phyloP scores from a whole-genome alignment of 2,329 filamentous ascomycete genomes.

The Tympanopsis confertula region DNA sequence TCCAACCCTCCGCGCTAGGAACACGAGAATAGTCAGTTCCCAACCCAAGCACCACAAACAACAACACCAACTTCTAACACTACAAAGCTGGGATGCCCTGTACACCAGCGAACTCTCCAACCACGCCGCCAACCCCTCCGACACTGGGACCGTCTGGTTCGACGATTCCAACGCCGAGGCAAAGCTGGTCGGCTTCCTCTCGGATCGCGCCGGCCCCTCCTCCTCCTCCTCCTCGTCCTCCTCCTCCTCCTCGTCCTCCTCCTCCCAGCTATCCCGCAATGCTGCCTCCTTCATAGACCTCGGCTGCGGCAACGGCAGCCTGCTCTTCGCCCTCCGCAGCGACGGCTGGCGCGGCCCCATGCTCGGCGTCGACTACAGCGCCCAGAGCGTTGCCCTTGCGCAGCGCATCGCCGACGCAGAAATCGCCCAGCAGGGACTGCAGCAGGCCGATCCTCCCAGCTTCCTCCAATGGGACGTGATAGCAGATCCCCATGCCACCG shows the following conservation, averaged over 20 bases:
- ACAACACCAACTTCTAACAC: conserved; percentile 1
- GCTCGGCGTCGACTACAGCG: conserved; percentile 82
- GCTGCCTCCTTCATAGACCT: conserved; percentile 66
- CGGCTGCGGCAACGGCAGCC: conserved; percentile 85
- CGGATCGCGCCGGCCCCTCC: conserved; percentile 10
- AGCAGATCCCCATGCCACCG: conserved; percentile 19
- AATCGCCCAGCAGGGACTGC: conserved; percentile 10
- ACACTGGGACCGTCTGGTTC: conserved; percentile 93
- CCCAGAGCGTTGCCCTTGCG: conserved; percentile 64
- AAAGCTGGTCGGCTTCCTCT: conserved; percentile 65
- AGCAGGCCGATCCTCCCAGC: conserved; percentile 17
- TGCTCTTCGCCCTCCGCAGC: conserved; percentile 71
- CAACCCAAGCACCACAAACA: conserved; percentile 17
- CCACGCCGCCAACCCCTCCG: conserved; percentile 57
- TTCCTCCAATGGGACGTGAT: conserved; percentile 56
- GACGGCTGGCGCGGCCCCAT: conserved; percentile 54
- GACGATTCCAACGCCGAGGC: conserved; percentile 80
- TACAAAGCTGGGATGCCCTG: conserved; percentile 59
- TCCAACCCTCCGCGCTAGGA: conserved; percentile 69
- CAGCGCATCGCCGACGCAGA: conserved; percentile 39
- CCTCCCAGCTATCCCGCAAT: conserved; percentile 5
- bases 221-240: neutral
- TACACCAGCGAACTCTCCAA: conserved; percentile 64
- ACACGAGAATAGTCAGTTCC: conserved; percentile 75
- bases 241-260: neutral